A percentile compares a stretch with the other conserved stretches of the same genome.
Conservation (phyloP, 208 protist genomes). For the Strigomonas culicis region DNA sequence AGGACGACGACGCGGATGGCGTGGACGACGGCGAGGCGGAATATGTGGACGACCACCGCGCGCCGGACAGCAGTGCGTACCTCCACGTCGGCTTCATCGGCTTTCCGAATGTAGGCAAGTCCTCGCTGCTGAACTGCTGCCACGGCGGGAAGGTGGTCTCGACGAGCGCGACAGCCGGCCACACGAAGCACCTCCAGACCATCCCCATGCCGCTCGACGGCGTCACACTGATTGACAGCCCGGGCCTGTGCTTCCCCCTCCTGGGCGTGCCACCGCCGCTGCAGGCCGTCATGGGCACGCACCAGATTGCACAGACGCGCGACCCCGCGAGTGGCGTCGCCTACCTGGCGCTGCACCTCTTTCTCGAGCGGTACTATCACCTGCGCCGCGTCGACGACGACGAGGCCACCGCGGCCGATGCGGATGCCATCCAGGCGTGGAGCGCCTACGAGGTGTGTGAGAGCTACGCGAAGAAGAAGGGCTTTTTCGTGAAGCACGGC, state of each 20-base stretch:
- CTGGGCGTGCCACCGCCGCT: conserved; percentile 66
- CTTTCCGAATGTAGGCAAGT: conserved; percentile 96
- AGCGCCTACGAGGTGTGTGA: conserved; percentile 89
- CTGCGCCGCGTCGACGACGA: conserved; percentile 66
- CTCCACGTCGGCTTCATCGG: conserved; percentile 86
- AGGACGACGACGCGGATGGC: background rate
- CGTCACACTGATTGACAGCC: conserved; percentile 94
- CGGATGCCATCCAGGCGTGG: conserved; percentile 53
- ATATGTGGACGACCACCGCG: conserved; percentile 21
- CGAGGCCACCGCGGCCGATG: conserved; percentile 5
- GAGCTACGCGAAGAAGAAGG: conserved; percentile 88
- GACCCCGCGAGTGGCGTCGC: conserved; percentile 93
- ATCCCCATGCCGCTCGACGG: conserved; percentile 84
- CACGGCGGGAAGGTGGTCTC: conserved; percentile 94
- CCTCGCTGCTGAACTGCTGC: conserved; percentile 95
- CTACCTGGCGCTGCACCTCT: conserved; percentile 90
- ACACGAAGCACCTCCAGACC: conserved; percentile 98
- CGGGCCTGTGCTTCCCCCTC: conserved; percentile 92
- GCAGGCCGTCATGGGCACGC: conserved; percentile 95
- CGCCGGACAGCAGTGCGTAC: conserved; percentile 20
- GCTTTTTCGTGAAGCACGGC: conserved; percentile 82
- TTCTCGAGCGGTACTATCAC: conserved; percentile 88
- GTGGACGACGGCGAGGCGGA: conserved; percentile 6
- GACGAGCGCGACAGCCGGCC: conserved; percentile 92
- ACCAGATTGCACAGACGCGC: conserved; percentile 95